Base-by-base conservation (phyloP, 2,329 filamentous ascomycete species). In the Alternaria angustiovoidea region DNA sequence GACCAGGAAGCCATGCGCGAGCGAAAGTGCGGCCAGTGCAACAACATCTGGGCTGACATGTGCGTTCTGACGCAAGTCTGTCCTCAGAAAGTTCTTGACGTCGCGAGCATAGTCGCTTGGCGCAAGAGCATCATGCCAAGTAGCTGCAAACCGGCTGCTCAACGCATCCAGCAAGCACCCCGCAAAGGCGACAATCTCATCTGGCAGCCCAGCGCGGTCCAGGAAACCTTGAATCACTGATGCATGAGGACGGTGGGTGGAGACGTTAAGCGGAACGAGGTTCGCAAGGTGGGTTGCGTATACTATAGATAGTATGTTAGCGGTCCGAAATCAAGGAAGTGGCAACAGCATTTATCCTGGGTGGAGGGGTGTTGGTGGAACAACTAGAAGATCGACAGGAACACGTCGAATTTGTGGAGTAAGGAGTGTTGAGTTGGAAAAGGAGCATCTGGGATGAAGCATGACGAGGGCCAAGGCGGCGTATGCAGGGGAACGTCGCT, bases 101-200 rank as follows among this genome's bases (percentile, higher is more conserved):
- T 63, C 59, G 41, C 63, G 59, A 24, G 54, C 61, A 51, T 64
- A 64, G 43, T 66, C 48, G 51, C 61, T 62, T 8, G 69, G 63
- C 38, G 63, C 54, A 26, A 71, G 65, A 42, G 66, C 67, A 39
- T 74, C 65, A 1, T 70, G 66, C 75, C 75, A 79, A 39, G 65
- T 64, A 16, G 58, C 53, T 12, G 72, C 72, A 60, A 80, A 80
- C 36, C 68, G 71, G 26, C 61, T 59, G 30, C 72, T 75, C 41
- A 80, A 63, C 1, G 71, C 68, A 57, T 79, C 76, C 16, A 80
- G 70, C 46, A 80, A 69, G 51, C 78, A 80, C 1, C 74, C 77
- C 14, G 76, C 70, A 61, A 79, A 78, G 28, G 75, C 78, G 47
- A 80, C 60, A 20, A 76, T 71, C 51, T 78, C 75, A 42, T 73